Base-by-base conservation (phyloP, 108 stramenopile species). In the Fistulifera pelliculosa region DNA sequence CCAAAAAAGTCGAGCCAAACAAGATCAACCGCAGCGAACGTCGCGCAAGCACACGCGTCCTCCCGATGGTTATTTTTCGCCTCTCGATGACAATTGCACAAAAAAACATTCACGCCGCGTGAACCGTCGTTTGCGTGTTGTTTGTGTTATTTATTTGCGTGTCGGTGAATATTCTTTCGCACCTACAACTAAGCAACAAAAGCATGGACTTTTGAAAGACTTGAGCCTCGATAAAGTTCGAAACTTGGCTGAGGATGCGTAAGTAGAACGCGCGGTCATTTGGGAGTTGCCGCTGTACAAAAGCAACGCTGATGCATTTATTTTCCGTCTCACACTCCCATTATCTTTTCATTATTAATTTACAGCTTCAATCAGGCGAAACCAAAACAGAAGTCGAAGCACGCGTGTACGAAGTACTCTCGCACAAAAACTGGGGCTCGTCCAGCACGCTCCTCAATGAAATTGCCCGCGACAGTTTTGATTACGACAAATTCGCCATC, bases 401-500 rank as follows among this genome's bases (percentile, higher is more conserved):
- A 40, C 79, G 88, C 22, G 91, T 98, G 28, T 94, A 95, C 77
- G 97, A 96, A 60, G 95, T 92, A 7, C 74, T 98, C 31, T 95
- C 94, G 15, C 94, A 96, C 70, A 96, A 98, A 69, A 98, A 98
- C 66, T 98, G 95, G 95, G 98, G 98, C 2, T 79, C 96, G 13
- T 95, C 95, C 16, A 81, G 83, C 54, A 93, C 94, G n/a, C 47
- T 94, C 23, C 83, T 98, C 77, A 94, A 95, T 67, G 86, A 96
- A 48, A 88, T 98, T 65, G 90, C 96, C 8, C 71, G 76, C 28
- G 97, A 98, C 62, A 90, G 94, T 7, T 95, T 76, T 56, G 94
- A 95, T 61, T 84, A 84, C 39, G 91, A 96, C 38, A 70, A 76
- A 41, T 91, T 77, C 73, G 73, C 77, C 58, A 66, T 76, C 15